Percentiles rank a stretch among this genome's conserved stretches.
These are phyloP conservation scores for Cladosporium sp. DNA, from an alignment of 2,329 filamentous ascomycete genomes.

Conservation along the genomic window DNA sequence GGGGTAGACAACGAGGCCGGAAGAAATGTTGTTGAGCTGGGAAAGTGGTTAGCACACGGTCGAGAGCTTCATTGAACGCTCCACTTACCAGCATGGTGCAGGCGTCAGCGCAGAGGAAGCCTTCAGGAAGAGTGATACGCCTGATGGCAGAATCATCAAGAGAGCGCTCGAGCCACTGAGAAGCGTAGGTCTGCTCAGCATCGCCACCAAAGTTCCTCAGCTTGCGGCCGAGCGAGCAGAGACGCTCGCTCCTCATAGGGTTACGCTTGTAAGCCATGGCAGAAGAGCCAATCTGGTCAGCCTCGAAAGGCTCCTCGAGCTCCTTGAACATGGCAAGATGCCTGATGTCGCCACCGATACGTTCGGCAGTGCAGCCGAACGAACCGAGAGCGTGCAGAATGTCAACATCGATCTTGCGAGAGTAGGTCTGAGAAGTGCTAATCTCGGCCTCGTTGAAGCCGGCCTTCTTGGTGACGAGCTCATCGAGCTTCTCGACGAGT, in stretches of 20 bases:
- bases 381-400: constrained; percentile 79
- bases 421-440: constrained; percentile 73
- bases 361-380: constrained; percentile 75
- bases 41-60: constrained; percentile 16
- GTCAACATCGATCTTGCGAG: constrained; percentile 77
- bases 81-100: constrained; percentile 57
- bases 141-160: constrained; percentile 76
- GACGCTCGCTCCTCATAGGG: constrained; percentile 60
- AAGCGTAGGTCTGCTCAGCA: constrained; percentile 65
- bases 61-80: too few relatives aligned
- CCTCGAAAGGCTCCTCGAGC: constrained; percentile 81
- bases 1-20: constrained; percentile 74
- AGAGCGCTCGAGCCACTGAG: constrained; percentile 76
- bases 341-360: constrained; percentile 73
- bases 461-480: constrained; percentile 65
- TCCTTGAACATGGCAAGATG: constrained; percentile 77
- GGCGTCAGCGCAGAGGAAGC: constrained; percentile 52
- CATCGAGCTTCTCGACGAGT: constrained; percentile 63
- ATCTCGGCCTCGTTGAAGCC: constrained; percentile 62
- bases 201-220: constrained; percentile 54
- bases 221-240: constrained; percentile 58
- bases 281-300: constrained; percentile 71
- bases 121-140: constrained; percentile 52
- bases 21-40: constrained; percentile 67
- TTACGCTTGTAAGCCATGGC: constrained; percentile 69